A percentile compares a stretch with the other conserved stretches of the same genome.
These are phyloP conservation scores for Galeopsis tetrahit DNA, from an alignment of 257 asterid species.

Conservation along the genomic window DNA sequence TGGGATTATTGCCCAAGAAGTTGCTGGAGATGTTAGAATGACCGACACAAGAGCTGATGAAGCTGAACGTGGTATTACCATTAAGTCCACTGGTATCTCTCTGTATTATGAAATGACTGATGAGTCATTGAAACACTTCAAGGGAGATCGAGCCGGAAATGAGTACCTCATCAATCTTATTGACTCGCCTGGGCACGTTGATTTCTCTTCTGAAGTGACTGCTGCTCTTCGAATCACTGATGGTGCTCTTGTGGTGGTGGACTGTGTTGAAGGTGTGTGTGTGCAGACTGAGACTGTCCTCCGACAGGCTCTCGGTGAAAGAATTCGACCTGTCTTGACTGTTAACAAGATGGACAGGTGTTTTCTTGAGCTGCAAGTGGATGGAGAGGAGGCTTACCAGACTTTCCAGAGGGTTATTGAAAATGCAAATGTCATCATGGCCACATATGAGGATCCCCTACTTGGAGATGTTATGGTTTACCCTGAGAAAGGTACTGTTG, in stretches of 20 bases:
- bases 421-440: slow-evolving; percentile 55
- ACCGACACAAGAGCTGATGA: slow-evolving; percentile 67
- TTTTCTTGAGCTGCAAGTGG: slow-evolving; percentile 58
- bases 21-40: slow-evolving; percentile 63
- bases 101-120: slow-evolving; percentile 56
- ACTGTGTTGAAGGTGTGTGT: slow-evolving; percentile 54
- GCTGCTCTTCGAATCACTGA: slow-evolving; percentile 58
- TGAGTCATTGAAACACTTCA: slow-evolving; percentile 41
- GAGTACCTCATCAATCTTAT: slow-evolving; percentile 61
- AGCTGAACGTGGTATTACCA: slow-evolving; percentile 66
- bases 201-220: slow-evolving; percentile 55
- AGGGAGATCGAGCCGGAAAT: slow-evolving; percentile 51
- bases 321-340: slow-evolving; percentile 53
- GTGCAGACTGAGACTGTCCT: slow-evolving; percentile 60
- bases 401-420: slow-evolving; percentile 55
- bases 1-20: slow-evolving; percentile 61
- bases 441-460: slow-evolving; percentile 53
- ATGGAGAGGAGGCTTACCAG: slow-evolving; percentile 60
- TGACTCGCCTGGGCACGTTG: slow-evolving; percentile 59
- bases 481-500: slow-evolving; percentile 54
- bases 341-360: slow-evolving; percentile 62
- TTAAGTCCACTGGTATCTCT: slow-evolving; percentile 61
- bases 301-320: slow-evolving; percentile 54
- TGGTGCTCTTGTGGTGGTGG: slow-evolving; percentile 60
- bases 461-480: slow-evolving; percentile 54